Evolutionary conservation across 768 basidiomycete genomes (phyloP), one percentile per base, ranked within the genome.

Genomic region (Rubroboletus satanas): DNA sequence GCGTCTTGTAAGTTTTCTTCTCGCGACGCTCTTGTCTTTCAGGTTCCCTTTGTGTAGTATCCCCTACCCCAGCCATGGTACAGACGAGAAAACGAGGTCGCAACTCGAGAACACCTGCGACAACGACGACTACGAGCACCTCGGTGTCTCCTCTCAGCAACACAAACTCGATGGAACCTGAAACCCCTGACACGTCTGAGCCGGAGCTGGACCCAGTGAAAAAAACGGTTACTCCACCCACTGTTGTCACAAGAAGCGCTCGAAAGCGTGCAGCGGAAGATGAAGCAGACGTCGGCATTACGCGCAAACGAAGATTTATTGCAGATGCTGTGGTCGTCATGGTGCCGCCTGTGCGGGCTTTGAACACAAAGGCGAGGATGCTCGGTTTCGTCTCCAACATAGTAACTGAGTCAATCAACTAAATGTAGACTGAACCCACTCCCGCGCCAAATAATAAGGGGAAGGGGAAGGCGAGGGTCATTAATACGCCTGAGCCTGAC

Each of bases 161-260:
- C 32, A 67, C 70, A 49, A 69, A 71, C 23, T 82, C 83, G 32
- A 71, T 73, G 39, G 71, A 76, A 63, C 66, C 68, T 31, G 77
- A 77, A 62, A 83, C 83, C 48, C 83, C 84, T 61, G 71, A 71
- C 39, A 83, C 82, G 31, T 85, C 83, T 26, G 72, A 72, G 36
- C 62, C 66, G 38, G 70, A 68, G 31, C 43, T 57, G 29, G 53
- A n/a, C 26, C 10, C 17, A 5, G 29, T 35, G 23, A 49, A 63
- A 23, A 48, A 57, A n/a, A 33, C 35, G 11, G 26, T 49, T 15
- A 26, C 21, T 35, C 43, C 42, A 10, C 39, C 52, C 29, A 10
- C 52, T 36, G 2, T 49, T 15, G 23, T 45, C 35, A 60, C 50
- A 23, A 59, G 54, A 60, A 65, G 28, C 8, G 35, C 58, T 26